Percentiles rank a stretch among this genome's conserved stretches.
Conservation (phyloP, 805 yeast genomes). For the Saturnispora sekii region DNA sequence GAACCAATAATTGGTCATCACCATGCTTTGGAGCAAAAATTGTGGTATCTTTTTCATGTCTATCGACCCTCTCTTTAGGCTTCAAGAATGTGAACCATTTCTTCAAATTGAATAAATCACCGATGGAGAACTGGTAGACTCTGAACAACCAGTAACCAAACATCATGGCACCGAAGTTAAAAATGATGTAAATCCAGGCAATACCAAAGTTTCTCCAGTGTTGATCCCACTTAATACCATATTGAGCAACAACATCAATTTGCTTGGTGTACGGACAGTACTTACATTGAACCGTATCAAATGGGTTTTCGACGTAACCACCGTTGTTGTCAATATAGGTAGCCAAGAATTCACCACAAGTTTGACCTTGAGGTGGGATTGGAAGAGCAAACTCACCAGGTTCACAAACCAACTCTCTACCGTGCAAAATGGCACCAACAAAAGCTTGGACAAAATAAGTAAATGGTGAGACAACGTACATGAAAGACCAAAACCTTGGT, state of each 20-base stretch:
- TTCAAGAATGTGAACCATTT: conserved; percentile 26
- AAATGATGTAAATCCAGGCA: conserved; percentile 44
- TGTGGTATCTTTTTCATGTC: conserved; percentile 39
- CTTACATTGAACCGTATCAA: conserved; percentile 37
- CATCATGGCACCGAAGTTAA: conserved; percentile 39
- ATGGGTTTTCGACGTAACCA: conserved; percentile 51
- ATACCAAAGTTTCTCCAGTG: conserved; percentile 65
- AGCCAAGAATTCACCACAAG: conserved; percentile 48
- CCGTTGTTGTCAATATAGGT: conserved; percentile 30
- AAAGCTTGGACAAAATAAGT: conserved; percentile 60
- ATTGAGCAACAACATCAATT: conserved; percentile 34
- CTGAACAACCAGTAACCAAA: conserved; percentile 29
- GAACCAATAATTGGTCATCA: conserved; percentile 28
- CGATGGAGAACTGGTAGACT: conserved; percentile 28
- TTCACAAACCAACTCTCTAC: conserved; percentile 39
- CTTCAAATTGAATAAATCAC: conserved; percentile 26
- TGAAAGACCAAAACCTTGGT: conserved; percentile 78
- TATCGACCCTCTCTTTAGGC: conserved; percentile 32
- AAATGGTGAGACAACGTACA: conserved; percentile 63
- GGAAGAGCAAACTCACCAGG: conserved; percentile 38
- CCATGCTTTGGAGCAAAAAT: conserved; percentile 32
- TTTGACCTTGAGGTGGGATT: conserved; percentile 53
- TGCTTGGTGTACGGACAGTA: conserved; percentile 38
- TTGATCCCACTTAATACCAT: conserved; percentile 35
- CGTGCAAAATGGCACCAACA: conserved; percentile 40